phyloP scores from a whole-genome alignment of 2,329 filamentous ascomycete genomes.

The Pseudogymnoascus sp. region DNA sequence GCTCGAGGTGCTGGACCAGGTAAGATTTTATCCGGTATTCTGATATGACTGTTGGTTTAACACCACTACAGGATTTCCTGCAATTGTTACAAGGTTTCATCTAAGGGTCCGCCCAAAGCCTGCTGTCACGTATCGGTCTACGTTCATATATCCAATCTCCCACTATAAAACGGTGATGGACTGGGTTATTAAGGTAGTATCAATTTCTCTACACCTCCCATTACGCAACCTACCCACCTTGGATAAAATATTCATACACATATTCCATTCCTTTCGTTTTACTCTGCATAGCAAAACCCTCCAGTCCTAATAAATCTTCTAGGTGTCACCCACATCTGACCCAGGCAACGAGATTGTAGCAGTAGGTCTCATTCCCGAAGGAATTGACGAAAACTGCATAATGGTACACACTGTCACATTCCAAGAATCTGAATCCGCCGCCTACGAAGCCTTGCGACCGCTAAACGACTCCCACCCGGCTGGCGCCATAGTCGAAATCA shows the following conservation, averaged over 20 bases:
- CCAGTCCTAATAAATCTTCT: background rate
- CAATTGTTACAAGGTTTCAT: constrained; percentile 43
- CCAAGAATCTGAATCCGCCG: constrained; percentile 30
- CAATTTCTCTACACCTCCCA: background rate
- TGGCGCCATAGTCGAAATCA: constrained; percentile 30
- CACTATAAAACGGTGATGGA: constrained; percentile 37
- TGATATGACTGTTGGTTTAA: constrained; percentile 6
- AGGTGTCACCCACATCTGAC: constrained; percentile 28
- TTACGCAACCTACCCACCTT: background rate
- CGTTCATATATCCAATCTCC: constrained; percentile 40
- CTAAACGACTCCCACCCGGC: constrained; percentile 32
- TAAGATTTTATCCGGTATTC: constrained; percentile 5
- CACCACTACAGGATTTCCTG: constrained; percentile 39
- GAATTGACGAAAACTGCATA: constrained; percentile 24
- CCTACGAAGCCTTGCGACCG: constrained; percentile 29
- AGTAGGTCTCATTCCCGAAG: constrained; percentile 27
- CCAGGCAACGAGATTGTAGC: constrained; percentile 34
- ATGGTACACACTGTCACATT: constrained; percentile 36
- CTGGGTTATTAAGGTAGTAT: constrained; percentile 37
- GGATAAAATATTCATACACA: background rate
- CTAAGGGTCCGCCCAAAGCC: constrained; percentile 11
- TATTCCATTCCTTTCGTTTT: background rate
- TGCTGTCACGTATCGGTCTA: constrained; percentile 13
- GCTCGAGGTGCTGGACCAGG: constrained; percentile 18
- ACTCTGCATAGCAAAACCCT: background rate